Evolutionary conservation across 805 yeast species (phyloP), one percentile per base, ranked within the genome.

Genomic region (Hanseniaspora guilliermondii): DNA sequence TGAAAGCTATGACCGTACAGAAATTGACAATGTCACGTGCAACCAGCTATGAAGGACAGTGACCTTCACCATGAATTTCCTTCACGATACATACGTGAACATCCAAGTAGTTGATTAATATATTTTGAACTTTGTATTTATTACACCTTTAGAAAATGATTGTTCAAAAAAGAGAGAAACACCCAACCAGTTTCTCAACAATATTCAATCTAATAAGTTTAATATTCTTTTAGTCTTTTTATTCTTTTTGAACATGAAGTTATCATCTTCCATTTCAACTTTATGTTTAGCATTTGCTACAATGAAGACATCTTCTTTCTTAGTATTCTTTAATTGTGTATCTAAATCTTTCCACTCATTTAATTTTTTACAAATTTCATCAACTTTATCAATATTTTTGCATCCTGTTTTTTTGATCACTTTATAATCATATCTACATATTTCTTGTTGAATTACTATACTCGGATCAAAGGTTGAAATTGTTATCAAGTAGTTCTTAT

Each of bases 151-250:
- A n/a, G n/a, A n/a, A n/a, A n/a, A n/a, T n/a, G n/a, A n/a, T n/a
- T n/a, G n/a, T n/a, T 25, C 27, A 25, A 7, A 25, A 25, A 5
- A 5, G 27, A 7, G 27, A 25, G 27, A 25, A 25, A 25, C 27
- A 25, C 27, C n/a, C n/a, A n/a, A n/a, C n/a, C n/a, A n/a, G n/a
- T n/a, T n/a, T n/a, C n/a, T n/a, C n/a, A n/a, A n/a, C n/a, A n/a
- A n/a, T 11, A 9, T 2, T 24, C 30, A 42, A 17, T 42, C 47
- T 6, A 42, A 24, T 19, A 50, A 17, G 6, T 30, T 36, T 12
- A 50, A 36, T 4, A 16, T 50, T 19, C 48, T 33, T 21, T 50
- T 50, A 22, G 2, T n/a, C 24, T 50, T 50, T n/a, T 44, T 50
- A 30, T 33, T 40, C 35, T 42, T 50, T 11, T 25, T 30, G 24